Evolutionary conservation across 2,329 filamentous ascomycete genomes (phyloP), one percentile per base, ranked within the genome.

Genomic region (Claviceps africana): DNA sequence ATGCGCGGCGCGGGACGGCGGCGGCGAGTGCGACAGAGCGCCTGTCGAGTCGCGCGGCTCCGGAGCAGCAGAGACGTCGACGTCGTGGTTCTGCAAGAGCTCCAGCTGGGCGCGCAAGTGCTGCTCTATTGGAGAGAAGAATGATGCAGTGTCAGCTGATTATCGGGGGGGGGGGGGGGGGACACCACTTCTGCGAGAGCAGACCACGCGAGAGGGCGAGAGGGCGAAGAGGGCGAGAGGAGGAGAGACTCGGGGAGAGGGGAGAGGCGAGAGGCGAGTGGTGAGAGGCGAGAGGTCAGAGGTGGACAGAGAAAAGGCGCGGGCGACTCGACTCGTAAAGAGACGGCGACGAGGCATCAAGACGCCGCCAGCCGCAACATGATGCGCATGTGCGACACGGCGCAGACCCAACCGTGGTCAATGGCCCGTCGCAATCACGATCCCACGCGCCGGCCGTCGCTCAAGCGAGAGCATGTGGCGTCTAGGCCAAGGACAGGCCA

Each of bases 71-170:
- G 66, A 59, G 43, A 64, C 56, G 51, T 64, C 60, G 57, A 57
- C 58, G 60, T 67, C 65, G 67, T 69, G 68, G 53, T 63, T 67
- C 59, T 70, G 68, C 47, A 72, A 58, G 54, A 72, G 65, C 63
- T 72, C 69, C 59, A 72, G 67, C 61, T 71, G 69, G 59, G 67
- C 68, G 61, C 65, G 67, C 59, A 72, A 58, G 54, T 71, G 68
- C 61, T 70, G 67, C 62, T 70, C 67, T 70, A 58, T 52, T 50
- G 53, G 54, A 47, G 48, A 53, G 43, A 25, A 47, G 37, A 4
- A 48, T 25, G 19, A 22, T 37, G 11, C 19, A 48, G 50, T 57
- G 60, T 64, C 57, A 65, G 62, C 56, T 33, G 54, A 22, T 15
- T 6, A 31, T 51, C 42, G 5, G 33, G 31, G 19, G 21, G n/a